A percentile compares a stretch with the other conserved stretches of the same genome.
phyloP scores from a whole-genome alignment of 2,329 filamentous ascomycete species.

The Stenocarpella maydis region DNA sequence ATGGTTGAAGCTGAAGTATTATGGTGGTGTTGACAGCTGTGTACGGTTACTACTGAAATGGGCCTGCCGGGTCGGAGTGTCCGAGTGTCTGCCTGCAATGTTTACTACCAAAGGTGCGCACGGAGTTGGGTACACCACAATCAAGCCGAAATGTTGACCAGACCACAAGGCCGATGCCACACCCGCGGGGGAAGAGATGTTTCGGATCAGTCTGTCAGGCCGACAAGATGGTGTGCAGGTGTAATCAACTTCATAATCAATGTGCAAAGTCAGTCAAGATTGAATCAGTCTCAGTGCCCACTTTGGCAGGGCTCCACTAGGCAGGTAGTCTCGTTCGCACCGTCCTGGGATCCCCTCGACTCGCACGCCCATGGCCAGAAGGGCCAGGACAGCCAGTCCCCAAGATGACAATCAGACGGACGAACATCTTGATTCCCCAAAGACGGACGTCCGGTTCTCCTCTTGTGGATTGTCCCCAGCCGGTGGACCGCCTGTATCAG shows the following conservation, averaged over 20 bases:
- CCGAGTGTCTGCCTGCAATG: background rate
- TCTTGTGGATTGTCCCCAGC: background rate
- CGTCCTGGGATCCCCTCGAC: conserved; percentile 21
- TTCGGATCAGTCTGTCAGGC: background rate
- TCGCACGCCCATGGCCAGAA: conserved; percentile 6
- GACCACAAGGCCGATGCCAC: background rate
- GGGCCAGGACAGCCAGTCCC: background rate
- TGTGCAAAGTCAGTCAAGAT: background rate
- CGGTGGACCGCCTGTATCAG: background rate
- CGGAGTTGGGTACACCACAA: background rate
- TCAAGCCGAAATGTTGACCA: background rate
- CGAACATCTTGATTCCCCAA: background rate
- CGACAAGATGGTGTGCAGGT: background rate
- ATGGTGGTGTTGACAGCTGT: no score
- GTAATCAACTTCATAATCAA: background rate
- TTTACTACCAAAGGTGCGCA: no score
- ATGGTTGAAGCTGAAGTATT: no score
- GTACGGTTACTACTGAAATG: no score
- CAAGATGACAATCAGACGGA: conserved; percentile 20
- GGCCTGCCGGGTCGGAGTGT: background rate
- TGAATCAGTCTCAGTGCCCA: background rate
- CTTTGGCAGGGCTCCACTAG: conserved; percentile 12
- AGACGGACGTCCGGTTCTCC: conserved; percentile 5
- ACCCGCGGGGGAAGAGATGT: background rate
- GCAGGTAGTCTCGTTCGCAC: conserved; percentile 6